These are phyloP conservation scores for Shiraia bambusicola DNA, from an alignment of 2,329 filamentous ascomycete genomes.

Conservation along the genomic window DNA sequence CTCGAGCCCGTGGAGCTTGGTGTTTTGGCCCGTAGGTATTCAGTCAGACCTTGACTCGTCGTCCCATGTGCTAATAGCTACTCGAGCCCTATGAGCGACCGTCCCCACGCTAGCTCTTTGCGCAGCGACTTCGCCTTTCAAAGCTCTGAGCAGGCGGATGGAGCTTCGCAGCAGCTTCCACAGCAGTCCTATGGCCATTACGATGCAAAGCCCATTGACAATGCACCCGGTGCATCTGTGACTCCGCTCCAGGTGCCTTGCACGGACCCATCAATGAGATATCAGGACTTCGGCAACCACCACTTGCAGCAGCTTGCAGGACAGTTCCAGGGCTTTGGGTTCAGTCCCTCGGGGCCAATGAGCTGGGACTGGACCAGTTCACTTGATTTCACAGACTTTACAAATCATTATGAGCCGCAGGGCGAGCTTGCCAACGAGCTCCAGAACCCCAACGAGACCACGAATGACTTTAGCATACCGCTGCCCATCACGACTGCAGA, in stretches of 20 bases:
- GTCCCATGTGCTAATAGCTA: conserved; percentile 14
- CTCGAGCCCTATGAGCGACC: conserved; percentile 33
- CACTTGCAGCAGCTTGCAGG: conserved; percentile 19
- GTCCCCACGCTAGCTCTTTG: conserved; percentile 19
- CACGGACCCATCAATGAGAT: conserved; percentile 22
- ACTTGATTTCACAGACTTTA: conserved; percentile 37
- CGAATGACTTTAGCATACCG: conserved; percentile 45
- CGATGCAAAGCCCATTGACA: conserved; percentile 29
- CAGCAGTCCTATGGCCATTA: conserved; percentile 25
- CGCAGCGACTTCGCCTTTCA: conserved; percentile 33
- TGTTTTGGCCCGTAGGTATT: conserved; percentile 6
- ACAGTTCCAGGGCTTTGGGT: conserved; percentile 23
- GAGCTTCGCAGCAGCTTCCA: conserved; percentile 19
- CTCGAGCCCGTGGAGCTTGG: conserved; percentile 7
- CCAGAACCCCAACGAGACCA: conserved; percentile 27
- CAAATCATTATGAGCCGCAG: conserved; percentile 47
- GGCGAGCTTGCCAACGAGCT: conserved; percentile 47
- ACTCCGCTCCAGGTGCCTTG: conserved; percentile 14
- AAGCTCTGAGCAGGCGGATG: conserved; percentile 38
- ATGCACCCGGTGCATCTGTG: conserved; percentile 19
- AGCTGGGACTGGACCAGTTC: conserved; percentile 45
- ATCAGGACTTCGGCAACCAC: conserved; percentile 19
- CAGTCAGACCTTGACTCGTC: conserved; percentile 16
- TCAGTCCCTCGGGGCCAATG: conserved; percentile 26
- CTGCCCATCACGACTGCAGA: conserved; percentile 22